Base-by-base conservation (phyloP, 2,329 filamentous ascomycete genomes). In the Alternaria arbusti region DNA sequence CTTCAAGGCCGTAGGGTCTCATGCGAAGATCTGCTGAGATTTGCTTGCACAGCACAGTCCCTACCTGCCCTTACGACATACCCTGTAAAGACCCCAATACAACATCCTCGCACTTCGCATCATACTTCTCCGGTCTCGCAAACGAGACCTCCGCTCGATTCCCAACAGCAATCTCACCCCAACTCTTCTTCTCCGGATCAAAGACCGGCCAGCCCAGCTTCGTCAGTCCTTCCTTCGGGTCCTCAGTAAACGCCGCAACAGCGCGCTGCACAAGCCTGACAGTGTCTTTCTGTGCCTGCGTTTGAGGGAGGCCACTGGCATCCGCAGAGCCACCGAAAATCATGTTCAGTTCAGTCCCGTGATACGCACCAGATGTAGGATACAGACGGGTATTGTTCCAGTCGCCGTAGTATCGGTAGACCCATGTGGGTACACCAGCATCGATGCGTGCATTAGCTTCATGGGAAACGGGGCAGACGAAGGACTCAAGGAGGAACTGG, bases 311-410 rank as follows among this genome's bases (percentile, higher is more conserved):
- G 2, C 68, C 61, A 25, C 66, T 70, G 9, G 63, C 62, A 36
- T 70, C 61, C 43, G 72, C 61, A 5, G 69, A 61, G n/a, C 61
- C 63, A 7, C 72, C 71, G 30, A 75, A 67, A 22, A 74, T 61
- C 64, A 71, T 72, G 15, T 72, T 61, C 44, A 74, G 40, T 54
- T 75, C 73, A 20, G 64, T 66, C 23, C 65, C 64, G 36, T 75
- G 73, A 51, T 74, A 75, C 7, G 70, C 70, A 17, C 70, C 70
- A 46, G 67, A 67, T 2, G 59, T 64, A n/a, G 68, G 64, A 46
- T 71, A 70, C 2, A 74, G 58, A n/a, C 64, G 63, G 1, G 63
- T 66, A 25, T 74, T 72, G 10, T 64, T 13, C 65, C 63, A 74
- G 17, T 72, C 61, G 49, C 70, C 69, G 51, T 65, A 74, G 28